Evolutionary conservation across 306 rosid species (phyloP).

Genomic region (Gastrolobium bilobum): DNA sequence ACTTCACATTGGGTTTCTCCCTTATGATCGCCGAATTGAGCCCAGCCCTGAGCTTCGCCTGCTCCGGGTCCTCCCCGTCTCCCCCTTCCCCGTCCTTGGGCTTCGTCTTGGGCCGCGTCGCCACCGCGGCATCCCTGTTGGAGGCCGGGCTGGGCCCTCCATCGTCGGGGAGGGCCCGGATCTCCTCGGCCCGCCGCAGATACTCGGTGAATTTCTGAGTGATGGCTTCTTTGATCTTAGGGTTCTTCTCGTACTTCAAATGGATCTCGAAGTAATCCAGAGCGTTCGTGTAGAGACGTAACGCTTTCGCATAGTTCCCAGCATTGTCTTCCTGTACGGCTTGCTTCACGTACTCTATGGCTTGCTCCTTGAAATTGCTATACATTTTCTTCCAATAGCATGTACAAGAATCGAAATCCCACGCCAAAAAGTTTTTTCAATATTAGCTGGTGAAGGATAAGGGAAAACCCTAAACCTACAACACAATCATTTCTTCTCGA

Average conservation of each 20-base stretch:
- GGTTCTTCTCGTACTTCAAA: slow-evolving; percentile 96
- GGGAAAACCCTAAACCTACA: slow-evolving; percentile 55
- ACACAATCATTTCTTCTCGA: background rate
- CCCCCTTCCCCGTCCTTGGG: slow-evolving; percentile 85
- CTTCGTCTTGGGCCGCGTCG: slow-evolving; percentile 86
- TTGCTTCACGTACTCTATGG: slow-evolving; percentile 96
- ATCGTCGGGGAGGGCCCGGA: slow-evolving; percentile 82
- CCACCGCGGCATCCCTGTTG: slow-evolving; percentile 94
- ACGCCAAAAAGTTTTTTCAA: background rate
- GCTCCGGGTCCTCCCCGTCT: slow-evolving; percentile 95
- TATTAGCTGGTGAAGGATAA: background rate
- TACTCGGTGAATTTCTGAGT: slow-evolving; percentile 97
- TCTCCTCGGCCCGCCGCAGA: slow-evolving; percentile 98
- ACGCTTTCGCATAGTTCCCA: slow-evolving; percentile 96
- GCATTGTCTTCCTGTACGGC: slow-evolving; percentile 95
- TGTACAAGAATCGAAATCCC: slow-evolving; percentile 22
- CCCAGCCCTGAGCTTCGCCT: slow-evolving; percentile 87
- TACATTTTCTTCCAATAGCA: slow-evolving; percentile 71
- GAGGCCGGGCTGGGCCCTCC: slow-evolving; percentile 95
- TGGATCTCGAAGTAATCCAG: slow-evolving; percentile 95
- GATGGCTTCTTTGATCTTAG: slow-evolving; percentile 93
- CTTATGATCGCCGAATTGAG: slow-evolving; percentile 89
- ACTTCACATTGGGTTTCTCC: slow-evolving; percentile 94
- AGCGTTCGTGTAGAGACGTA: slow-evolving; percentile 95
- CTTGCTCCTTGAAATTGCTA: slow-evolving; percentile 99